These are phyloP conservation scores for Pseudozyma sp. DNA, from an alignment of 1,284 basidiomycete species.

Conservation along the genomic window DNA sequence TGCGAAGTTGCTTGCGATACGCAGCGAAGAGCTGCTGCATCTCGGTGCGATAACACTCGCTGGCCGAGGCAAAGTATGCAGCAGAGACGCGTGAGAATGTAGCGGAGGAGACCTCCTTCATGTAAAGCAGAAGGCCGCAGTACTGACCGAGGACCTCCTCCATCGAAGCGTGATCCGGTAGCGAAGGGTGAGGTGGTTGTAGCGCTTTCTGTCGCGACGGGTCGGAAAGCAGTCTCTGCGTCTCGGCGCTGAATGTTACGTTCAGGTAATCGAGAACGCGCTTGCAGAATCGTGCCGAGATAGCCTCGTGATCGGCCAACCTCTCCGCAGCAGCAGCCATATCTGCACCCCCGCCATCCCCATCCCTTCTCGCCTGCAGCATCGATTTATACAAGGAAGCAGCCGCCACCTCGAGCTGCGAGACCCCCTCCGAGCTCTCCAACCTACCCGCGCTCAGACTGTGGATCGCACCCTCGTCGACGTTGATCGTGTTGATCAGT, in stretches of 20 bases:
- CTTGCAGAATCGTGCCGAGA: constrained; percentile 90
- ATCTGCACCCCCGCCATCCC: constrained; percentile 72
- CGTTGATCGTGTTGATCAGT: constrained; percentile 88
- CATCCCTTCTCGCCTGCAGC: constrained; percentile 83
- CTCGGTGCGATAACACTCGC: constrained; percentile 59
- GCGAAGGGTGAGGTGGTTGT: constrained; percentile 50
- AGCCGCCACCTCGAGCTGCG: constrained; percentile 80
- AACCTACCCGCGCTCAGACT: constrained; percentile 86
- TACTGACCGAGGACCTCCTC: constrained; percentile 87
- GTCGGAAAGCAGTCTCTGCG: constrained; percentile 49
- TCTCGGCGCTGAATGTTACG: constrained; percentile 79
- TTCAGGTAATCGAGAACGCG: constrained; percentile 87
- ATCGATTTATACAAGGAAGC: constrained; percentile 94
- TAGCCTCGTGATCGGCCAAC: constrained; percentile 85
- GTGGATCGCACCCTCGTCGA: constrained; percentile 80
- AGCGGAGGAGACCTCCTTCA: constrained; percentile 82
- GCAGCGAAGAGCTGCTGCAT: constrained; percentile 55
- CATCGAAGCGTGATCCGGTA: constrained; percentile 70
- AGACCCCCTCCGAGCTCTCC: constrained; percentile 80
- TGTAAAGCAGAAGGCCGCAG: constrained; percentile 87
- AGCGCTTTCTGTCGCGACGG: constrained; percentile 37
- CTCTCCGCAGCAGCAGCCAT: constrained; percentile 89
- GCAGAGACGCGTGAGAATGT: constrained; percentile 60
- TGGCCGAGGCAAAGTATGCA: constrained; percentile 55
- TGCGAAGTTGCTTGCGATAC: constrained; percentile 45